Evolutionary conservation across 768 basidiomycete species (phyloP), one percentile per base, ranked within the genome.

Genomic region (Trametes gibbosa): DNA sequence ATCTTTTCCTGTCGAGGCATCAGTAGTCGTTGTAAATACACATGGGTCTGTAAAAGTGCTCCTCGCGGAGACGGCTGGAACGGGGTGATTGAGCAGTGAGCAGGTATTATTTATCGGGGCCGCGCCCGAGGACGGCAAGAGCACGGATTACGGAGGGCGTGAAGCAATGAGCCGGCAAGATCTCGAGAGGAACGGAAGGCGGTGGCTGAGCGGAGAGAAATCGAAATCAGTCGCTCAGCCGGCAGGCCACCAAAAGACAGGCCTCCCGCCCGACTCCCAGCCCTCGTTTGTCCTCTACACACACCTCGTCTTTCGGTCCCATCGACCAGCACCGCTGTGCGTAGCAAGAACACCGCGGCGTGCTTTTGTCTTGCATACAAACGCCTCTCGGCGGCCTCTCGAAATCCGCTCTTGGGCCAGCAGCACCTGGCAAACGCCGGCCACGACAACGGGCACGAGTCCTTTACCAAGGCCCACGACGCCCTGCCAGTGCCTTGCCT

Each of bases 1-100:
- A 64, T 63, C 56, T 58, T 32, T 29, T 29, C 47, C 47, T 66
- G 61, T 68, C 63, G 58, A 64, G 63, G 56, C 61, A 57, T 25
- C 17, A 49, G 42, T 41, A 37, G 60, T 61, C 61, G 56, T 62
- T 62, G 61, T 62, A 62, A 52, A 57, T 56, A 49, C 29, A 32
- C 39, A 61, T 56, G 46, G 45, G 46, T 48, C 52, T 42, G 24
- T 41, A 56, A 55, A 49, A 40, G 34, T 34, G n/a, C 32, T 2
- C 42, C 4, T 32, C n/a, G n/a, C 42, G 42, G 42, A 6, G 5
- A 14, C 6, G 45, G 32, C 41, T 21, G 53, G 43, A 45, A 43
- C n/a, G n/a, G 29, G 29, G 10, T 32, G 29, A 32, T n/a, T n/a
- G n/a, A n/a, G n/a, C 27, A 29, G 50, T 39, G 50, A 37, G 41